Evolutionary conservation across 371 early-diverging fungal genomes (phyloP).

Genomic region (Basidiobolus meristosporus): DNA sequence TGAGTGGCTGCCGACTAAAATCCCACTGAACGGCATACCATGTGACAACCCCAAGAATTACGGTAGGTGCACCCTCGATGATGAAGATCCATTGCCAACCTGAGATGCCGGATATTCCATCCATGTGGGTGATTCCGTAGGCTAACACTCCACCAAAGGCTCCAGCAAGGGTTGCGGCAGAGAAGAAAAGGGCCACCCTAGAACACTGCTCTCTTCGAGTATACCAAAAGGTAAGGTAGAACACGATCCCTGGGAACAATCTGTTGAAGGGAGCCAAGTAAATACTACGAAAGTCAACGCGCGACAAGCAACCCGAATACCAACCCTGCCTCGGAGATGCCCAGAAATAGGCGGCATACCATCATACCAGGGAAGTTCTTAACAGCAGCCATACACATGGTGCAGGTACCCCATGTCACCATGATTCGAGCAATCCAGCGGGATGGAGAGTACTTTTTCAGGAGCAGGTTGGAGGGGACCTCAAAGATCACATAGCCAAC

Average conservation of each 20-base stretch:
- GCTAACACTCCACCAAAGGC: constrained; percentile 47
- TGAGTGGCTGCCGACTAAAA: too few species aligned
- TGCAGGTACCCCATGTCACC: background rate
- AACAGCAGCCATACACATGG: too few species aligned
- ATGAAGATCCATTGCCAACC: constrained; percentile 31
- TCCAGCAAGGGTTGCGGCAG: constrained; percentile 41
- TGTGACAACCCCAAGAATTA: constrained; percentile 1
- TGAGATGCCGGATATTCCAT: constrained; percentile 17
- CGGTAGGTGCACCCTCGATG: constrained; percentile 3
- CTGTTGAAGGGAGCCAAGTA: too few species aligned
- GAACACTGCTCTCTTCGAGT: constrained; percentile 39
- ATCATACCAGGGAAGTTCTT: too few species aligned
- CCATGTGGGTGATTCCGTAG: constrained; percentile 26
- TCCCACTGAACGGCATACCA: too few species aligned
- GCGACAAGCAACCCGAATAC: too few species aligned
- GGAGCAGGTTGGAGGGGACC: background rate
- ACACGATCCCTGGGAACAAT: constrained; percentile 55
- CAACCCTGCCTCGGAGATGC: constrained; percentile 18
- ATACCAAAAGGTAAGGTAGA: constrained; percentile 60
- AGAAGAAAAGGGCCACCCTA: constrained; percentile 47
- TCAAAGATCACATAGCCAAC: constrained; percentile 1
- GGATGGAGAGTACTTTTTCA: background rate
- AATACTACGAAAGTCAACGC: too few species aligned
- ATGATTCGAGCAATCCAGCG: background rate
- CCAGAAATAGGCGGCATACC: constrained; percentile 42